Evolutionary conservation across 2,329 filamentous ascomycete species (phyloP), one percentile per base, ranked within the genome.

Genomic region (Didymella pomorum): DNA sequence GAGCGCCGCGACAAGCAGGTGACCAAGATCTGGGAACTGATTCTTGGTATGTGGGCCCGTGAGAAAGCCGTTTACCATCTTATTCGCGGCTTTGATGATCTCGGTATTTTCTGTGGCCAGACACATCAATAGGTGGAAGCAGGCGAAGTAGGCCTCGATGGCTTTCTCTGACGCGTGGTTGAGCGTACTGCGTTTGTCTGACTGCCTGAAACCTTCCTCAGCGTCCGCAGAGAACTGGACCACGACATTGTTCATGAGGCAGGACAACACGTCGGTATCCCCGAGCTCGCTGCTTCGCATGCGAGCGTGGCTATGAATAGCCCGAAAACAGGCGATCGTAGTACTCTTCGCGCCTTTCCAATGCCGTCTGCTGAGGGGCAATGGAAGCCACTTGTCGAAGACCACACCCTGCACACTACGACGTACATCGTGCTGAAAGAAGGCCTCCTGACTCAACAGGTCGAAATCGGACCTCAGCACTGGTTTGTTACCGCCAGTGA

Each of bases 211-310:
- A 0, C 56, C 67, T 23, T 60, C 58, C 11, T 64, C 56, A 2
- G 69, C 58, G 31, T 73, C 71, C 12, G 74, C 58, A 61, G 81
- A 83, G 45, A 84, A 78, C 14, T 79, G 78, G 20, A 83, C 80
- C 0, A 84, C 79, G 16, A 84, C 74, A 55, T 81, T 79, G 55
- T 79, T 83, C 82, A 84, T 83, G 70, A 83, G 83, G 20, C 74
- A 68, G 58, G 80, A 81, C 14, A 84, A 65, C 3, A 80, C 76
- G 14, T 78, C 64, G 7, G 76, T 70, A 14, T 66, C 31, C 12
- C 43, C 49, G n/a, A 52, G 56, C 7, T 73, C 61, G 0, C 62
- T 48, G n/a, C 53, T 59, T 1, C 56, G 21, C 49, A 70, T 56
- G n/a, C 68, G 65, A 10, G 77, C 70, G 1, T 51, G 49, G 1